A percentile compares a stretch with the other conserved stretches of the same genome.
Conservation (phyloP, 2,329 filamentous ascomycete genomes). For the Didymella glomerata region DNA sequence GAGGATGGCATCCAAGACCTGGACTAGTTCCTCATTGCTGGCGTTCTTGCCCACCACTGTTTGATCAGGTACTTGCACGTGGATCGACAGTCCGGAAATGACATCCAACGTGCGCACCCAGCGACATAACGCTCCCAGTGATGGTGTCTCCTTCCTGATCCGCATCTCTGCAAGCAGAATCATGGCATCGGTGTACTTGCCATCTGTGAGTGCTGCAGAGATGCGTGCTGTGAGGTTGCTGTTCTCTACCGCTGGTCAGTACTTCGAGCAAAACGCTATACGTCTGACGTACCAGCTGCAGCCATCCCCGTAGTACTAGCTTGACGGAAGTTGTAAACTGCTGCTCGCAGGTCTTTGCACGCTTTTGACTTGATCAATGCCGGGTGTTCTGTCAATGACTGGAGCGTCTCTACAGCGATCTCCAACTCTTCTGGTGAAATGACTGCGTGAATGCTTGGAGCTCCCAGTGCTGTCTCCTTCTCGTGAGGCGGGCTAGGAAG, state of each 20-base stretch:
- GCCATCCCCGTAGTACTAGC: slow-evolving; percentile 73
- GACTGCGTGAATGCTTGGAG: slow-evolving; percentile 62
- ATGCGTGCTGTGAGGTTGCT: slow-evolving; percentile 73
- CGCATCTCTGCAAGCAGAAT: slow-evolving; percentile 75
- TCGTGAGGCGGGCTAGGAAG: slow-evolving; percentile 43
- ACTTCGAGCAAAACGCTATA: background rate
- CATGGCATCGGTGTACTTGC: slow-evolving; percentile 70
- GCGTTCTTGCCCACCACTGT: slow-evolving; percentile 51
- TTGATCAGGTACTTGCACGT: slow-evolving; percentile 54
- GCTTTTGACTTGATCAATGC: slow-evolving; percentile 71
- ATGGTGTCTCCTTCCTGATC: slow-evolving; percentile 70
- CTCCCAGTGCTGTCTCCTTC: slow-evolving; percentile 44
- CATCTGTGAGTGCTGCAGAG: slow-evolving; percentile 71
- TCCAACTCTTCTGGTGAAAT: slow-evolving; percentile 73
- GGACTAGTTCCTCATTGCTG: slow-evolving; percentile 61
- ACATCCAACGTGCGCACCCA: slow-evolving; percentile 78
- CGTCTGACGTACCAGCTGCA: slow-evolving; percentile 55
- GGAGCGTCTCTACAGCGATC: slow-evolving; percentile 71
- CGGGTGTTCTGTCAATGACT: slow-evolving; percentile 66
- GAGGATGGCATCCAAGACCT: slow-evolving; percentile 70
- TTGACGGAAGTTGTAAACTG: slow-evolving; percentile 74
- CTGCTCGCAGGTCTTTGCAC: slow-evolving; percentile 71
- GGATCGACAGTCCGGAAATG: slow-evolving; percentile 69
- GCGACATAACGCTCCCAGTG: slow-evolving; percentile 73
- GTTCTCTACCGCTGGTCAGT: slow-evolving; percentile 53